Conservation (phyloP, 108 stramenopile genomes). For the Fistulifera pelliculosa region DNA sequence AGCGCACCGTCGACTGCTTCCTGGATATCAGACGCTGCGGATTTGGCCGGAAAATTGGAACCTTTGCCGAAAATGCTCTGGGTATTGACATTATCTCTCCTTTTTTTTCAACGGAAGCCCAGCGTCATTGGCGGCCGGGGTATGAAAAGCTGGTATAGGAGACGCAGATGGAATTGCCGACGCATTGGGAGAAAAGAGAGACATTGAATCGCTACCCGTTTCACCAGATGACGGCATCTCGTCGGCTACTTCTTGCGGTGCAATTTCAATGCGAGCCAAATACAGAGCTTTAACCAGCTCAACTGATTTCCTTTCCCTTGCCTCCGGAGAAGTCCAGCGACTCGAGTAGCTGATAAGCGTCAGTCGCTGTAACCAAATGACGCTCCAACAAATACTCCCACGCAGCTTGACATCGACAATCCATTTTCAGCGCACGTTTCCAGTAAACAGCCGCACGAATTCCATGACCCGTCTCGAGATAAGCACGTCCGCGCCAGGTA, state of each 20-base stretch:
- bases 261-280: conserved; percentile 18
- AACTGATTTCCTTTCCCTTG: neutral
- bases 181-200: no score
- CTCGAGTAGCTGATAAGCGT: conserved; percentile 29
- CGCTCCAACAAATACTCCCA: conserved; percentile 45
- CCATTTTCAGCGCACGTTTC: conserved; percentile 49
- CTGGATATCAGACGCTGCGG: conserved; percentile 6
- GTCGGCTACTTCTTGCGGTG: conserved; percentile 1
- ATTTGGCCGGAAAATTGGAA: neutral
- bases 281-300: conserved; percentile 61
- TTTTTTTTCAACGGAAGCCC: no score
- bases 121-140: no score
- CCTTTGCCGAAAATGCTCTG: conserved; percentile 1
- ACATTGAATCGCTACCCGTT: no score
- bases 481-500: conserved; percentile 43
- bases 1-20: conserved; percentile 49
- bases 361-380: conserved; percentile 30
- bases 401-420: conserved; percentile 53
- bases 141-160: no score
- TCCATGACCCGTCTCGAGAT: conserved; percentile 60
- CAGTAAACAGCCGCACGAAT: conserved; percentile 50
- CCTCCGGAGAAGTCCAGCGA: conserved; percentile 3
- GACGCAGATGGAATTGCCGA: no score
- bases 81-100: no score
- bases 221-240: neutral